A percentile compares a stretch with the other conserved stretches of the same genome.
Conservation (phyloP, 164 flowering plant genomes). For the Magnolia changhungtana region DNA sequence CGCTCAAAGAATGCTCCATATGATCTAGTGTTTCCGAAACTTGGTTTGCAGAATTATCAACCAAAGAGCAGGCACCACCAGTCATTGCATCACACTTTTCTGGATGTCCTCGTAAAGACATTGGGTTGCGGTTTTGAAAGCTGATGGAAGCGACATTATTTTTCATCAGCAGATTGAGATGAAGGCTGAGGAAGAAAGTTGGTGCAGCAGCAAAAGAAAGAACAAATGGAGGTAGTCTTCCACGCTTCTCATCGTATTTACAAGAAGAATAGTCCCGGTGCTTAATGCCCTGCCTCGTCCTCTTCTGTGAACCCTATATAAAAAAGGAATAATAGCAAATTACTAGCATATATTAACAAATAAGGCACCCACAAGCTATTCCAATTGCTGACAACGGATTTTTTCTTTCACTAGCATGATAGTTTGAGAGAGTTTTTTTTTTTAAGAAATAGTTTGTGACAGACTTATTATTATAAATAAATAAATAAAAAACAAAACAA, state of each 20-base stretch:
- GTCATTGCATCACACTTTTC: slow-evolving; percentile 19
- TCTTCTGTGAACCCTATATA: slow-evolving; percentile 37
- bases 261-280: slow-evolving; percentile 18
- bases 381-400: no score
- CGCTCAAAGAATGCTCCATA: slow-evolving; percentile 8
- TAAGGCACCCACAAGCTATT: no score
- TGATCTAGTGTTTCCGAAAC: slow-evolving; percentile 18
- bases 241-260: slow-evolving; percentile 25
- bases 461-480: not conserved
- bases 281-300: slow-evolving; percentile 27
- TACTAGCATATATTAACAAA: not conserved
- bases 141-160: slow-evolving; percentile 33
- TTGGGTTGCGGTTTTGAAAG: slow-evolving; percentile 29
- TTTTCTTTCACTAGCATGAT: no score
- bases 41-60: slow-evolving; percentile 17
- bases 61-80: slow-evolving; percentile 19
- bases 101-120: slow-evolving; percentile 19
- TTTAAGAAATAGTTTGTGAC: not conserved
- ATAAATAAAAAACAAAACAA: no score
- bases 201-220: slow-evolving; percentile 69
- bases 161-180: slow-evolving; percentile 72
- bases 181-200: slow-evolving; percentile 58
- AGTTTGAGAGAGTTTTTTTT: no score
- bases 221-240: slow-evolving; percentile 48
- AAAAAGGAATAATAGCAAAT: slow-evolving; percentile 4